Evolutionary conservation across 2,329 filamentous ascomycete species (phyloP), one percentile per base, ranked within the genome.

Genomic region (Metarhizium robertsii): DNA sequence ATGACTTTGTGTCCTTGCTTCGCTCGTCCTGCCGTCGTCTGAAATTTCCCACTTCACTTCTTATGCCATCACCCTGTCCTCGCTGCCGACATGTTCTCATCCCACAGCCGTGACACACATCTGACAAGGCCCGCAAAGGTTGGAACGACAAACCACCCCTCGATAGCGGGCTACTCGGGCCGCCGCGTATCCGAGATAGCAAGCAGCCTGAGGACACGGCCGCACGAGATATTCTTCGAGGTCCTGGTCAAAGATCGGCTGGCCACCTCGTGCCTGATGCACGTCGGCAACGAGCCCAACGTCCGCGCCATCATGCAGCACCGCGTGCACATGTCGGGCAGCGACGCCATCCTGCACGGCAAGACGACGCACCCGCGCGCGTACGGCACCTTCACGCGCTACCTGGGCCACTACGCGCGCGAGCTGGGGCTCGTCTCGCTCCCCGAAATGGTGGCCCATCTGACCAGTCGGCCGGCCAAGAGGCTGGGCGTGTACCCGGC

Each of bases 301-400:
- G 62, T 64, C 4, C 51, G 54, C 36, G 53, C 56, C n/a, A 64
- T 64, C 1, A 64, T 64, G 62, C 57, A 64, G 52, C 62, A 64
- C 50, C 58, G 58, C 29, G 61, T 61, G 13, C 62, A 64, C 51
- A 64, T 64, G 62, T 50, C 54, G 7, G 62, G 62, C 8, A 64
- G 62, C 45, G 62, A 64, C 50, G 62, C 58, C 7, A 64, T 64
- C 48, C 52, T 64, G 36, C 62, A 64, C 38, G 62, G 62, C 29
- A 57, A 59, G 54, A 61, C 59, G 16, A 59, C 61, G 45, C 62
- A 64, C 40, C 62, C 62, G 13, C 61, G 62, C 38, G 62, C 62
- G 2, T 64, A 62, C 48, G 62, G 61, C 46, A 64, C 62, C 16
- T 64, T 64, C 18, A 59, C 62, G n/a, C 53, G 61, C 4, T 64